Percentiles rank a stretch among this genome's conserved stretches.
phyloP scores from a whole-genome alignment of 1,284 basidiomycete species.

The Cutaneotrichosporon sp. region DNA sequence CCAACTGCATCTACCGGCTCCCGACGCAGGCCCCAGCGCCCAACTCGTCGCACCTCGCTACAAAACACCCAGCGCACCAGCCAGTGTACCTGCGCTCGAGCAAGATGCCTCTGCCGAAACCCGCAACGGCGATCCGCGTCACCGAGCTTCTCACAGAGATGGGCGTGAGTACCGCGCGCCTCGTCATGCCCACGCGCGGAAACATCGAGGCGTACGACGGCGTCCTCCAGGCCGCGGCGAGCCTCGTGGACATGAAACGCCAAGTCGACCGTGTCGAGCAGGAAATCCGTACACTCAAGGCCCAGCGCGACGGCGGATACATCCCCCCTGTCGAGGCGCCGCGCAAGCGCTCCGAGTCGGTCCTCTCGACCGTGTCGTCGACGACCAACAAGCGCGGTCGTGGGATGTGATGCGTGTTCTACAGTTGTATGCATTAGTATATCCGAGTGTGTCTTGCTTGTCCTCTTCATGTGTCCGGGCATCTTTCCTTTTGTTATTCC shows the following conservation, averaged over 20 bases:
- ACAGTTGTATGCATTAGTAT: background rate
- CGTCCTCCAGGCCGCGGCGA: slow-evolving; percentile 63
- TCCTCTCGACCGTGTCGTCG: slow-evolving; percentile 34
- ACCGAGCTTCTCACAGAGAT: slow-evolving; percentile 68
- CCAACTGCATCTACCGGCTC: slow-evolving; percentile 44
- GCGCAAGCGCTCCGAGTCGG: slow-evolving; percentile 27
- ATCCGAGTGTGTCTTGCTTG: no score
- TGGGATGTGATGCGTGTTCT: background rate
- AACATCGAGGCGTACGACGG: slow-evolving; percentile 68
- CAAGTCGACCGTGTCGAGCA: slow-evolving; percentile 77
- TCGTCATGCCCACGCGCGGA: slow-evolving; percentile 85
- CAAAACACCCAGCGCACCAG: slow-evolving; percentile 53
- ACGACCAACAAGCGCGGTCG: slow-evolving; percentile 20
- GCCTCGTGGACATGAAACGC: slow-evolving; percentile 79
- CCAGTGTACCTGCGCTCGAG: slow-evolving; percentile 74
- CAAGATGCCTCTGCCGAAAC: slow-evolving; percentile 71
- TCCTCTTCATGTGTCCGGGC: no score
- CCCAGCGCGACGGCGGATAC: slow-evolving; percentile 55
- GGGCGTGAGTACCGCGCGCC: slow-evolving; percentile 62
- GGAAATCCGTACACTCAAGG: slow-evolving; percentile 67
- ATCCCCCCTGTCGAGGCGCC: slow-evolving; percentile 24
- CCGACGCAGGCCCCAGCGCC: slow-evolving; percentile 21
- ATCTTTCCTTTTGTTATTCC: background rate
- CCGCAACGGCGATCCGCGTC: slow-evolving; percentile 64
- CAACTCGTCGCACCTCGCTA: slow-evolving; percentile 31